These are phyloP conservation scores for Aegilops speltoides DNA, from an alignment of 176 grass and related monocot genomes.

Conservation along the genomic window DNA sequence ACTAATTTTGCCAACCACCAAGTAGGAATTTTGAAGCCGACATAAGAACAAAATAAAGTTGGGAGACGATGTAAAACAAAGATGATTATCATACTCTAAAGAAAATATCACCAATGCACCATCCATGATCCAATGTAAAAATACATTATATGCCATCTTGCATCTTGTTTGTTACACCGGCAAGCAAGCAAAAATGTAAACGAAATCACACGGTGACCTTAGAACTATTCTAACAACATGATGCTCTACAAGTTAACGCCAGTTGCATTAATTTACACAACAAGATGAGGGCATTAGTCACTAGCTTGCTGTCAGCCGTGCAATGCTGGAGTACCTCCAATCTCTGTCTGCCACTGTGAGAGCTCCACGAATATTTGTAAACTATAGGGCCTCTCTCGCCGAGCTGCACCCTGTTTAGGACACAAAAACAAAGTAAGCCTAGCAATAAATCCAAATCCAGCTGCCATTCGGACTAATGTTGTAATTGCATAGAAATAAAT, in stretches of 20 bases:
- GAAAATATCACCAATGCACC: no score
- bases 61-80: no score
- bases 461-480: not conserved
- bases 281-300: constrained; percentile 41
- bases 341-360: constrained; percentile 65
- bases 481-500: not conserved
- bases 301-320: constrained; percentile 58
- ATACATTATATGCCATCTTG: not conserved
- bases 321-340: constrained; percentile 72
- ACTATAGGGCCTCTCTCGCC: constrained; percentile 70
- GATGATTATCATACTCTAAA: no score
- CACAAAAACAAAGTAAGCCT: not conserved
- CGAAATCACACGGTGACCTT: not conserved
- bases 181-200: constrained; percentile 1
- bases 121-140: no score
- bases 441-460: not conserved
- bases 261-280: not conserved
- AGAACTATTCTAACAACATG: constrained; percentile 6
- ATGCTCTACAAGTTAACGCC: not conserved
- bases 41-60: no score
- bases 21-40: no score
- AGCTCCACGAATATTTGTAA: constrained; percentile 85
- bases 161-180: constrained; percentile 25
- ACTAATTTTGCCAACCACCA: no score
- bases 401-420: constrained; percentile 61